A percentile compares a stretch with the other conserved stretches of the same genome.
phyloP scores from a whole-genome alignment of 176 grass and related monocot species.

The Juncus effusus region DNA sequence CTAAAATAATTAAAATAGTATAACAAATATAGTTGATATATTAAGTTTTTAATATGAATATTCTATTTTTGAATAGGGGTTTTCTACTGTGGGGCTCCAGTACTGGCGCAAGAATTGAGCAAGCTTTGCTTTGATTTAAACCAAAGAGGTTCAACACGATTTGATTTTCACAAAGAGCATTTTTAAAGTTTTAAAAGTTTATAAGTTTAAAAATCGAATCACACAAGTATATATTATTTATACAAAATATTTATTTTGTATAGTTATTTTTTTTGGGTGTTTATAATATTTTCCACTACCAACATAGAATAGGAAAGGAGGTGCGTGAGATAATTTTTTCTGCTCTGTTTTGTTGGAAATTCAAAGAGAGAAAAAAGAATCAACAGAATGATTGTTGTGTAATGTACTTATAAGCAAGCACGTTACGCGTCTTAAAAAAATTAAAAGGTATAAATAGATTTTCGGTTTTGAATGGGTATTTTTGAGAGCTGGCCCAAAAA shows the following conservation, averaged over 20 bases:
- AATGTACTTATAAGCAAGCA: constrained; percentile 28
- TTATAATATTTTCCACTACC: constrained; percentile 11
- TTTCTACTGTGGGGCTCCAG: constrained; percentile 92
- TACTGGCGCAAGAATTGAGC: constrained; percentile 84
- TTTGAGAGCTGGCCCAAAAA: neutral
- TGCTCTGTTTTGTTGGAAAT: constrained; percentile 15
- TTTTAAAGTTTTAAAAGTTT: constrained; percentile 46
- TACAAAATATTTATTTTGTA: constrained; percentile 22
- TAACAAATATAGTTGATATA: neutral
- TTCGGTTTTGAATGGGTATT: neutral
- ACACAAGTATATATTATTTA: constrained; percentile 36
- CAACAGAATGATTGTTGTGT: constrained; percentile 12
- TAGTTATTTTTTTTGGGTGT: constrained; percentile 30
- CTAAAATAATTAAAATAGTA: constrained; percentile 4
- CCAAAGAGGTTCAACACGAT: constrained; percentile 67
- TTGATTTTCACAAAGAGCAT: constrained; percentile 96
- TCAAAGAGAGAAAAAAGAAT: constrained; percentile 15
- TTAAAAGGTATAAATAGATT: constrained; percentile 10
- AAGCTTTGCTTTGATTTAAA: constrained; percentile 93
- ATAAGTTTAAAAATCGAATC: too few species aligned
- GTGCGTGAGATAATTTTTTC: neutral
- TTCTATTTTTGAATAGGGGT: constrained; percentile 61
- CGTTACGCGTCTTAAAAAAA: constrained; percentile 4
- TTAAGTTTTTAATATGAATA: neutral
- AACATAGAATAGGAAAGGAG: constrained; percentile 22